Conservation (phyloP, 1,284 basidiomycete genomes). For the Puccinia coronata region DNA sequence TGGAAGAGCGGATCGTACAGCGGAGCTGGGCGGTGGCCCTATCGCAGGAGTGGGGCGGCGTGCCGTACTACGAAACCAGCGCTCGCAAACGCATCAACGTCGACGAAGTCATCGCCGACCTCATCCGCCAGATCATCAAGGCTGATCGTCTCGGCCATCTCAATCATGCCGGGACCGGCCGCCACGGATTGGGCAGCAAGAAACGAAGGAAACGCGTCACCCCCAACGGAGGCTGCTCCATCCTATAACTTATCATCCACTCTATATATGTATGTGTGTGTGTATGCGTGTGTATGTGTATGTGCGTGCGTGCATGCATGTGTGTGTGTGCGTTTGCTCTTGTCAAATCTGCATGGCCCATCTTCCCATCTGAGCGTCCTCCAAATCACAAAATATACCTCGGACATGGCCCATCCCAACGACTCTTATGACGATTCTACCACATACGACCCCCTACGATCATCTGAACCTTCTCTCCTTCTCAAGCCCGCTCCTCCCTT, state of each 20-base stretch:
- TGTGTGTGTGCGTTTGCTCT: neutral
- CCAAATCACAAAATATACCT: slow-evolving; percentile 3
- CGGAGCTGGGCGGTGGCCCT: slow-evolving; percentile 69
- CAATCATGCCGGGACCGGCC: slow-evolving; percentile 10
- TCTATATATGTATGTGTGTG: no score
- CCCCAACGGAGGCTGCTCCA: slow-evolving; percentile 38
- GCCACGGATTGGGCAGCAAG: slow-evolving; percentile 33
- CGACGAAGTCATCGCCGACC: slow-evolving; percentile 73
- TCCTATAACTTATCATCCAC: slow-evolving; percentile 32
- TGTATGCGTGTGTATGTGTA: no score
- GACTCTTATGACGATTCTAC: neutral
- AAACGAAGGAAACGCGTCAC: slow-evolving; percentile 36
- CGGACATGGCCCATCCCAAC: neutral
- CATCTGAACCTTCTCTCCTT: neutral
- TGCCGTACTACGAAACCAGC: slow-evolving; percentile 81
- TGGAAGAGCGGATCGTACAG: slow-evolving; percentile 78
- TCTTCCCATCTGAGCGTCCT: neutral
- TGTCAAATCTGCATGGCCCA: neutral
- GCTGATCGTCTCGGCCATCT: slow-evolving; percentile 45
- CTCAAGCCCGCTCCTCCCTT: neutral
- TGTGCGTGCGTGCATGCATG: no score
- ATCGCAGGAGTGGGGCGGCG: slow-evolving; percentile 67
- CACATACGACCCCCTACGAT: neutral
- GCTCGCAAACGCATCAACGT: slow-evolving; percentile 80
- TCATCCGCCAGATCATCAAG: slow-evolving; percentile 69